Evolutionary conservation across 768 basidiomycete genomes (phyloP).

Genomic region (Suillus lakei): DNA sequence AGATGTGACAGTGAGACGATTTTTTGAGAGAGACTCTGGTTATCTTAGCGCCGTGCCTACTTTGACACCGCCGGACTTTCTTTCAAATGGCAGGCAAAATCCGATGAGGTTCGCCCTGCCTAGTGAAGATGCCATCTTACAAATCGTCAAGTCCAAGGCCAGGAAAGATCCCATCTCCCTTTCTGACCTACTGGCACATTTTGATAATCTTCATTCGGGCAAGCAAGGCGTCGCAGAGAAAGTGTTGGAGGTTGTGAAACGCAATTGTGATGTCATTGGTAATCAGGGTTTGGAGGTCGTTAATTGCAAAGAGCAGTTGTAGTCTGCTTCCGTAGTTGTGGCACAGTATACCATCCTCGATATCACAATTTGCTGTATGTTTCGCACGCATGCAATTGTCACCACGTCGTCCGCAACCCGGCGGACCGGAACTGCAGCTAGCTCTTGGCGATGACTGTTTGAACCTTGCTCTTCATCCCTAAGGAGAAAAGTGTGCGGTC

Average conservation of each 20-base stretch:
- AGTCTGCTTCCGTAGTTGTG: neutral
- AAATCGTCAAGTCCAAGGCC: conserved; percentile 49
- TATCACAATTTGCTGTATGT: conserved; percentile 6
- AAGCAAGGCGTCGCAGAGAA: conserved; percentile 75
- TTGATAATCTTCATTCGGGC: conserved; percentile 29
- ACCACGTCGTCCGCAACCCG: neutral
- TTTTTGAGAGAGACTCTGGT: conserved; percentile 65
- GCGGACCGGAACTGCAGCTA: conserved; percentile 2
- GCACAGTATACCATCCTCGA: conserved; percentile 1
- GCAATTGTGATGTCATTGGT: conserved; percentile 66
- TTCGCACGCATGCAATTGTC: neutral
- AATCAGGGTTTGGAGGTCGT: conserved; percentile 43
- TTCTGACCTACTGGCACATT: conserved; percentile 23
- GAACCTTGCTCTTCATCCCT: conserved; percentile 11
- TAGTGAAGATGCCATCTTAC: conserved; percentile 73
- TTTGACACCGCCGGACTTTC: conserved; percentile 45
- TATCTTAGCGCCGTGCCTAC: conserved; percentile 50
- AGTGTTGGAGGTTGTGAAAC: conserved; percentile 72
- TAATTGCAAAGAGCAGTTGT: conserved; percentile 26
- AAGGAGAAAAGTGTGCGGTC: conserved; percentile 9
- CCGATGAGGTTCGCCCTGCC: conserved; percentile 65
- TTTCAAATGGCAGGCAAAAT: conserved; percentile 29
- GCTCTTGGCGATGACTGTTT: conserved; percentile 9
- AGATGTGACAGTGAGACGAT: conserved; percentile 58
- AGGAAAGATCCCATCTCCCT: conserved; percentile 46